Evolutionary conservation across 495 filamentous ascomycete genomes (phyloP), one percentile per base, ranked within the genome.

Genomic region (Trichoderma orchidacearum): DNA sequence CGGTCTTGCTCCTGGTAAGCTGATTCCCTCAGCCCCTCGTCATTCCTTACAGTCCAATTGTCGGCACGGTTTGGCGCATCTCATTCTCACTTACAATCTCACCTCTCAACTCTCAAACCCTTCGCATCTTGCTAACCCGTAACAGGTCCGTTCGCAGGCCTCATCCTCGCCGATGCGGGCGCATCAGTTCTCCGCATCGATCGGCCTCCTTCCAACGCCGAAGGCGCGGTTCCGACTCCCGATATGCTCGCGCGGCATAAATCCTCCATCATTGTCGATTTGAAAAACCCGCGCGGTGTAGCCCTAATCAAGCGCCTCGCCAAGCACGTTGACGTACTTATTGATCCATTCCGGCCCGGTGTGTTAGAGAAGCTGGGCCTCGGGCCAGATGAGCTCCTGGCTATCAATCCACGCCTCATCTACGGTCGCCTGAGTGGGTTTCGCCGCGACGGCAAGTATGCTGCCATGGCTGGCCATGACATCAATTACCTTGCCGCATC

Each of bases 401-500:
- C 67, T 3, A 34, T 72, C 1, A 96, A 95, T 62, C 85, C 85
- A n/a, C 76, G 84, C 2, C 70, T 97, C 2, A 80, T 96, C 53
- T 82, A 94, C 41, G 89, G 79, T 5, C 85, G 91, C 15, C 80
- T 96, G 74, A 92, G 90, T 5, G 92, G 92, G 0, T 96, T 96
- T 66, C 78, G 91, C 5, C 79, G 90, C 25, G 88, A 92, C 63
- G 90, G 91, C 1, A 83, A 82, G 60, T 96, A 94, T 69, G 80
- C 79, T 38, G 63, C 74, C 58, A 96, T 95, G 90, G 92, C 92
- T 0, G 91, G 92, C n/a, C 92, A 97, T 62, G 92, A 97, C 66
- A 96, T 97, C 66, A 97, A 97, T 64, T 97, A 96, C 68, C 83
- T 97, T 23, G 87, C 91, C 31, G 88, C 95, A 0, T 87, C 85